phyloP scores from a whole-genome alignment of 2,329 filamentous ascomycete genomes.

The Exophiala sp. region DNA sequence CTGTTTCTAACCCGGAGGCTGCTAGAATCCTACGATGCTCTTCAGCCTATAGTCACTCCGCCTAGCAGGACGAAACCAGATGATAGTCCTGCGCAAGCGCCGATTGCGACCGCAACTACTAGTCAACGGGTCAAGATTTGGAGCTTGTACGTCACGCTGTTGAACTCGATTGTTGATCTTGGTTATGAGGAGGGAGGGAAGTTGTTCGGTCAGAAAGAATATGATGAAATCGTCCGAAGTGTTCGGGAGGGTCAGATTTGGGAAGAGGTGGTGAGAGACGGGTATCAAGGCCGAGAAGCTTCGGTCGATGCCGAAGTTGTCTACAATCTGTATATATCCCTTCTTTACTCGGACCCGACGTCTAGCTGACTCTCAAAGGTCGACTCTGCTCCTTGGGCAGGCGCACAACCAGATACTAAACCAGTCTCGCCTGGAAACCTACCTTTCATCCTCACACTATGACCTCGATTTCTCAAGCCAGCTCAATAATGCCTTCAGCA shows the following conservation, averaged over 20 bases:
- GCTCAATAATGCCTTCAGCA: conserved; percentile 45
- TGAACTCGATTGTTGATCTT: conserved; percentile 87
- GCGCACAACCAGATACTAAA: conserved; percentile 78
- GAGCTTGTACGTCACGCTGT: conserved; percentile 91
- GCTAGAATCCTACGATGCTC: conserved; percentile 80
- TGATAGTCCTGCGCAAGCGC: conserved; percentile 56
- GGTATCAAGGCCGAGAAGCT: conserved; percentile 83
- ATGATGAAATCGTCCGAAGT: conserved; percentile 75
- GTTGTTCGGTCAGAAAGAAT: conserved; percentile 79
- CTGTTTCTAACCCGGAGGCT: conserved; percentile 91
- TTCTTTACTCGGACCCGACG: neutral
- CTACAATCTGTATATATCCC: conserved; percentile 44
- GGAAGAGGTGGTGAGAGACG: conserved; percentile 84
- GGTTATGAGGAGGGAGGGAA: conserved; percentile 86
- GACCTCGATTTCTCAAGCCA: conserved; percentile 62
- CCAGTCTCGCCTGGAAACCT: conserved; percentile 82
- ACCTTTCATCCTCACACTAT: conserved; percentile 72
- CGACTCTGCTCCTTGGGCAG: conserved; percentile 86
- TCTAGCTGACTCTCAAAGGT: conserved; percentile 50
- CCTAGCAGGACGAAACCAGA: conserved; percentile 41
- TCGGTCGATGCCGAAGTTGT: conserved; percentile 94
- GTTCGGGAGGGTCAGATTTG: conserved; percentile 89
- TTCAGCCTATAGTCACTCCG: conserved; percentile 73
- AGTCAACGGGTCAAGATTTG: conserved; percentile 90
- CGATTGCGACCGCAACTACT: conserved; percentile 74